Conservation (phyloP, 2,329 filamentous ascomycete genomes). For the Pezicula radicicola region DNA sequence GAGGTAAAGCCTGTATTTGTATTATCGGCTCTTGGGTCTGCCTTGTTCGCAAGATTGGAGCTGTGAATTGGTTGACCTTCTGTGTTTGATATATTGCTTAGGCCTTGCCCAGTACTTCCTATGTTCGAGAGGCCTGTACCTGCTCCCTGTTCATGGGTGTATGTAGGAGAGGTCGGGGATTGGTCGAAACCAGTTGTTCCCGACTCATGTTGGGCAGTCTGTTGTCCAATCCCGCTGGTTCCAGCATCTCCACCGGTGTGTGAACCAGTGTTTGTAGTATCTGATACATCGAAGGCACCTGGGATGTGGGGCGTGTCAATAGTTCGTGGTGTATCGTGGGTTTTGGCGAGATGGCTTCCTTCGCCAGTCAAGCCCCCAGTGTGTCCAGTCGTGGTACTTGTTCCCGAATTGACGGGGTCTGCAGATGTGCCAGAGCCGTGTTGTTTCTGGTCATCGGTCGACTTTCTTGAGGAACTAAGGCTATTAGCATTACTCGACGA, state of each 20-base stretch:
- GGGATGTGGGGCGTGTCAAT: neutral
- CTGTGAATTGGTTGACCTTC: slow-evolving; percentile 41
- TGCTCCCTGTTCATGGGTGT: neutral
- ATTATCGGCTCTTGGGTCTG: slow-evolving; percentile 49
- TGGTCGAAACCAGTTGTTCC: neutral
- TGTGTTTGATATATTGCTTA: slow-evolving; percentile 22
- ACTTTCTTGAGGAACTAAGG: slow-evolving; percentile 19
- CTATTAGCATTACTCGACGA: slow-evolving; percentile 1
- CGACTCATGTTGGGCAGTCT: neutral
- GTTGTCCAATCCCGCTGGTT: neutral
- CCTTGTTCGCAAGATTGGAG: slow-evolving; percentile 47
- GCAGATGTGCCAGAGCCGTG: slow-evolving; percentile 16
- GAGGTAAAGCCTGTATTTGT: slow-evolving; percentile 21
- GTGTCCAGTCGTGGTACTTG: neutral
- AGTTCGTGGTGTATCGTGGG: neutral
- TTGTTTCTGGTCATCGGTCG: slow-evolving; percentile 22
- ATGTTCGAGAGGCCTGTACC: neutral
- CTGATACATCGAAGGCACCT: neutral
- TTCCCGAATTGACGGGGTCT: neutral
- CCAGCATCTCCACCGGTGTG: neutral
- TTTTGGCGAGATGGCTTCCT: slow-evolving; percentile 1
- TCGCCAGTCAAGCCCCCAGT: neutral
- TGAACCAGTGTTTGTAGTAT: neutral
- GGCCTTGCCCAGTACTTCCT: neutral
- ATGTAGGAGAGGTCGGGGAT: neutral